A percentile compares a stretch with the other conserved stretches of the same genome.
These are phyloP conservation scores for Eleusine indica DNA, from an alignment of 176 grass and related monocot species.

Conservation along the genomic window DNA sequence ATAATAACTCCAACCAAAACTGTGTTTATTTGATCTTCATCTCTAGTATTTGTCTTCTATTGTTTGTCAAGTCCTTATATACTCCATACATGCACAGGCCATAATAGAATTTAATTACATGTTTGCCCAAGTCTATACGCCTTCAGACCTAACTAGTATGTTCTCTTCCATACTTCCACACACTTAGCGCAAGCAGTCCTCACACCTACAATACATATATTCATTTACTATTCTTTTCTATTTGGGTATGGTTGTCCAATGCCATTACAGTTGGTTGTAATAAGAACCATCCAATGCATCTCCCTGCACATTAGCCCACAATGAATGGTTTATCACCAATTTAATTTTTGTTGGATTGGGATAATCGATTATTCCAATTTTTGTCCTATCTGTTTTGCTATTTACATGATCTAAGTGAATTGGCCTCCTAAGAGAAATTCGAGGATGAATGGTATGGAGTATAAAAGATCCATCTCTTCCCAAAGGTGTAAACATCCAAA, in stretches of 20 bases:
- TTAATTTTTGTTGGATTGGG: neutral
- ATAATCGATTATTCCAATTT: neutral
- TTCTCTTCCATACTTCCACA: neutral
- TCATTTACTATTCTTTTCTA: neutral
- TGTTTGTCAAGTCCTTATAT: neutral
- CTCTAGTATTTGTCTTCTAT: slow-evolving; percentile 1
- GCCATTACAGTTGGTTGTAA: neutral
- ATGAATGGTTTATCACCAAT: neutral
- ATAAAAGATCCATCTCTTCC: neutral
- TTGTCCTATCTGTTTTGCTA: neutral
- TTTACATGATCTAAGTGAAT: neutral
- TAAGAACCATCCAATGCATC: neutral
- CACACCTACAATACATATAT: slow-evolving; percentile 16
- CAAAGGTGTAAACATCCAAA: neutral
- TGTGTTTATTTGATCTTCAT: neutral
- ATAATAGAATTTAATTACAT: neutral
- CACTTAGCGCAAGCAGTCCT: neutral
- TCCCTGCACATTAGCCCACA: neutral
- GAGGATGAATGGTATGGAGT: neutral
- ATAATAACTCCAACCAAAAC: neutral
- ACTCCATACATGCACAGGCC: neutral
- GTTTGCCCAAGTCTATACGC: neutral
- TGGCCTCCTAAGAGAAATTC: neutral
- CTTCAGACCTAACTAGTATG: neutral
- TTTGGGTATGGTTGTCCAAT: neutral